Evolutionary conservation across 78 protist species (phyloP).

Genomic region (slime mould (Dictyostelium discoideum)): dicty_2.7 NC_007088.5:1133501-1134000

Average conservation of each 20-base stretch:
- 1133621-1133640: background rate
- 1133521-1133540: background rate
- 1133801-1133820: background rate
- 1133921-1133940: background rate
- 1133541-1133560: background rate
- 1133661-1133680: background rate
- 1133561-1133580: background rate
- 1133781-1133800: background rate
- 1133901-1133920: background rate
- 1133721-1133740: background rate
- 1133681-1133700: background rate
- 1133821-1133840: background rate
- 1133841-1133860: background rate
- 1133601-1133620: background rate
- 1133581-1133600: background rate
- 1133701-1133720: background rate
- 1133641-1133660: background rate
- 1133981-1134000: background rate
- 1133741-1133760: background rate
- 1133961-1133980: slow-evolving; percentile 3
- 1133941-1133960: background rate
- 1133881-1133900: background rate
- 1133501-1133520: background rate
- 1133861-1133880: background rate
- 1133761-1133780: background rate